Evolutionary conservation across 257 asterid species (phyloP).

Genomic region (Petunia secreta): DNA sequence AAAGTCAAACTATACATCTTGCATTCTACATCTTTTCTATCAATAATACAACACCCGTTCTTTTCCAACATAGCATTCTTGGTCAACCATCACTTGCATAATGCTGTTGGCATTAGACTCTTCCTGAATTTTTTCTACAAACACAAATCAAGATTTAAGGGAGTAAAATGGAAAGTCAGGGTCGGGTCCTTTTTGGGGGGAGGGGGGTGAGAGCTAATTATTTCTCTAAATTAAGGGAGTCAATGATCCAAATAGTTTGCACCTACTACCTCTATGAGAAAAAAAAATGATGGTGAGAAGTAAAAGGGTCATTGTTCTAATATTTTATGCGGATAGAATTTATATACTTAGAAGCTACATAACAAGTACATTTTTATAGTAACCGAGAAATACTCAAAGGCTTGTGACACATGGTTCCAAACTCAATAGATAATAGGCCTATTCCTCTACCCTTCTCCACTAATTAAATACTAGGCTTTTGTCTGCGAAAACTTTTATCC

Average conservation of each 20-base stretch:
- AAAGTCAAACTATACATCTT: constrained; percentile 24
- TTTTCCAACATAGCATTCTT: neutral
- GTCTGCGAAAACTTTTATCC: too few relatives aligned
- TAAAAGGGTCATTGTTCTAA: neutral
- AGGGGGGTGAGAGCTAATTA: neutral
- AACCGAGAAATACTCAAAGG: too few relatives aligned
- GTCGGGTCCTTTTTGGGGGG: neutral
- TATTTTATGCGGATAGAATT: neutral
- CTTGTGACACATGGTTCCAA: too few relatives aligned
- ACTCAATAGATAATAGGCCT: too few relatives aligned
- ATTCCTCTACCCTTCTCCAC: too few relatives aligned
- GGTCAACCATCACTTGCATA: constrained; percentile 16
- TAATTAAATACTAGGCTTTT: too few relatives aligned
- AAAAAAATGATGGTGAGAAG: neutral
- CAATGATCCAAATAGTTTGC: neutral
- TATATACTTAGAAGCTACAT: neutral
- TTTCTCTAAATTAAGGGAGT: neutral
- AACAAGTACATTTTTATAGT: too few relatives aligned
- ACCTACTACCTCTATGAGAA: neutral
- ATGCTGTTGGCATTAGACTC: neutral
- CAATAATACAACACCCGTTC: neutral
- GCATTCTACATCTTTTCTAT: too few relatives aligned
- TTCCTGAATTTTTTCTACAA: neutral
- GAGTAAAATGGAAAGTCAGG: neutral
- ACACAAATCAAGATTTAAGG: neutral